A percentile compares a stretch with the other conserved stretches of the same genome.
These are phyloP conservation scores for Bruguiera parviflora DNA, from an alignment of 345 rosid genomes.

Conservation along the genomic window DNA sequence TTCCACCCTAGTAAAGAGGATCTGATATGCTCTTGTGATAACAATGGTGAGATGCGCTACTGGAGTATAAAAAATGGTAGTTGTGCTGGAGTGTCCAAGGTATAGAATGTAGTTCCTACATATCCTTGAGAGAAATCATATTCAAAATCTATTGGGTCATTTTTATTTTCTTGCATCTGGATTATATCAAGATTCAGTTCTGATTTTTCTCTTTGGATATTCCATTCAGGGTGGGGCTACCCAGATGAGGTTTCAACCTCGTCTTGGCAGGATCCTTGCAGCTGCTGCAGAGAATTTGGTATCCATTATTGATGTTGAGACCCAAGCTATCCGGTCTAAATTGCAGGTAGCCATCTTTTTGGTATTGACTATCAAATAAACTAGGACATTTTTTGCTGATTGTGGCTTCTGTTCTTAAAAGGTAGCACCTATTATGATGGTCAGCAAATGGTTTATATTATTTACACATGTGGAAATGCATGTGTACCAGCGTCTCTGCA, in stretches of 20 bases:
- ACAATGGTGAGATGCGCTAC: conserved; percentile 53
- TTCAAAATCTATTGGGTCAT: not conserved
- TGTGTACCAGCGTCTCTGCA: too few relatives aligned
- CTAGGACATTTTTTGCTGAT: not conserved
- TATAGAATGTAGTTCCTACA: conserved; percentile 12
- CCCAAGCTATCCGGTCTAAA: conserved; percentile 43
- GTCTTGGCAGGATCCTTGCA: conserved; percentile 55
- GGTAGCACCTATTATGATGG: too few relatives aligned
- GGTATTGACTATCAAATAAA: not conserved
- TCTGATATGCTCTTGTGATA: conserved; percentile 65
- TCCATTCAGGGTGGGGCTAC: conserved; percentile 50
- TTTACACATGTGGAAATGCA: too few relatives aligned
- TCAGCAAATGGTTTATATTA: too few relatives aligned
- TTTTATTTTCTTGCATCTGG: not conserved
- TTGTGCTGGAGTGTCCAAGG: conserved; percentile 58
- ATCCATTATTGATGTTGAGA: conserved; percentile 58
- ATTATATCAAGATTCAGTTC: not conserved
- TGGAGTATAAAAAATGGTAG: conserved; percentile 71
- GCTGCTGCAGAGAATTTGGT: conserved; percentile 50
- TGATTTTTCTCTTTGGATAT: conserved; percentile 1
- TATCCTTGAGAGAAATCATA: not conserved
- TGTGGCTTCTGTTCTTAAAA: not conserved
- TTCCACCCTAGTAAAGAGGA: conserved; percentile 69
- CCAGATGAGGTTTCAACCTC: conserved; percentile 58
- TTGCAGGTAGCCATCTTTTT: conserved; percentile 45